Evolutionary conservation across 2,329 filamentous ascomycete species (phyloP), one percentile per base, ranked within the genome.

Genomic region (Fusarium nurragi): DNA sequence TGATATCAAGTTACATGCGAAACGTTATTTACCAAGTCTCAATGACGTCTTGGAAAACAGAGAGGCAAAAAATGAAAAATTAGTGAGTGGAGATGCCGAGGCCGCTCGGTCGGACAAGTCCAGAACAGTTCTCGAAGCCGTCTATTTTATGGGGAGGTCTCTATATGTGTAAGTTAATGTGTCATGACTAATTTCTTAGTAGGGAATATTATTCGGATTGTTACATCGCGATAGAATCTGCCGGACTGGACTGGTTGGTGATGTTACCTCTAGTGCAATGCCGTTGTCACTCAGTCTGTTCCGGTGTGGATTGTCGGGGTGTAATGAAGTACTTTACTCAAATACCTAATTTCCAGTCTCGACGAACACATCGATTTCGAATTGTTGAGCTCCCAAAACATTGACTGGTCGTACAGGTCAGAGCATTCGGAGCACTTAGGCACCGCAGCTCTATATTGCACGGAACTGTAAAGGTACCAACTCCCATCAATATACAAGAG

Each of bases 301-400:
- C n/a, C 16, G 19, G n/a, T 12, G 16, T 16, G 16, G 13, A 16
- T 4, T 34, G 14, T n/a, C 21, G 14, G 19, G 6, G 16, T 6
- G 12, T 23, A 6, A 28, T 18, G 13, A 4, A 14, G 40, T 43
- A 11, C 19, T 23, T 23, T 11, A 30, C 19, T 23, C 8, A 13
- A 23, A 41, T 11, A 13, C 19, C 11, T 5, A 21, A 22, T 19
- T 37, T 6, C 21, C 25, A 12, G 18, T 6, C 18, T 16, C 13
- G 21, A 36, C 19, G 7, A n/a, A 78, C 1, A 78, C 58, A 2
- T 80, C 80, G 18, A 83, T 73, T 0, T 77, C 75, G 0, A 80
- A 61, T 52, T 73, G 77, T 64, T 83, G 78, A 2, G 76, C 77
- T 5, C 76, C 73, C n/a, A 69, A 10, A 80, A 78, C 53, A n/a